phyloP scores from a whole-genome alignment of 2,329 filamentous ascomycete species.

The Nigrograna mackinnonii region DNA sequence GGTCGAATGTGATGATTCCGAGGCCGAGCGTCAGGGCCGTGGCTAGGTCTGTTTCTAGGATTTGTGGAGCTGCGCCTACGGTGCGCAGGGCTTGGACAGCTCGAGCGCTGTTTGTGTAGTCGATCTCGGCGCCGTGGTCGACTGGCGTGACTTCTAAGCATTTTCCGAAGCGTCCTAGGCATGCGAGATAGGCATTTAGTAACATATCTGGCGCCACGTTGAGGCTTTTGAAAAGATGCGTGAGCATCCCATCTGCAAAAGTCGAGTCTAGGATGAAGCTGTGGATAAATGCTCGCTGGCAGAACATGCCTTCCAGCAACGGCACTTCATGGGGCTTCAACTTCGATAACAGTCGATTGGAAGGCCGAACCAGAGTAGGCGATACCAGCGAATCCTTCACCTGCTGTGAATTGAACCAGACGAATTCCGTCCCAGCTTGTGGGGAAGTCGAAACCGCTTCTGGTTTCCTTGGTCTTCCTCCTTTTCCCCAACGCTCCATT shows the following conservation, averaged over 20 bases:
- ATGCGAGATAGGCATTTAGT: background rate
- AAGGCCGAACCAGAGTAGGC: background rate
- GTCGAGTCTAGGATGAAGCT: background rate
- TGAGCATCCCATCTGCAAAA: background rate
- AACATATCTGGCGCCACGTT: background rate
- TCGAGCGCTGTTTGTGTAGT: background rate
- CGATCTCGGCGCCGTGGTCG: background rate
- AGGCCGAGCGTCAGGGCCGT: background rate
- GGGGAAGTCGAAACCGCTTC: background rate
- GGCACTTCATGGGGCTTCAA: background rate
- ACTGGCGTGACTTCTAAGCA: background rate
- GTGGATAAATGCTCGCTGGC: background rate
- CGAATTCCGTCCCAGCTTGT: background rate
- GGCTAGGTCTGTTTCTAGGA: background rate
- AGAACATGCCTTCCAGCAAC: background rate
- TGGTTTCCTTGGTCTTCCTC: background rate
- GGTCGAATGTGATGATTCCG: background rate
- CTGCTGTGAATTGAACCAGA: background rate
- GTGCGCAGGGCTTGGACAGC: background rate
- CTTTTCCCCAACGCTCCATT: background rate
- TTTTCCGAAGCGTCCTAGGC: background rate
- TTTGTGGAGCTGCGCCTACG: background rate
- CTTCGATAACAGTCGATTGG: background rate
- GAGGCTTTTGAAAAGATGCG: background rate
- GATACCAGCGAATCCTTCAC: background rate